These are phyloP conservation scores for Leptoxyphium fumago DNA, from an alignment of 2,329 filamentous ascomycete species.

Conservation along the genomic window DNA sequence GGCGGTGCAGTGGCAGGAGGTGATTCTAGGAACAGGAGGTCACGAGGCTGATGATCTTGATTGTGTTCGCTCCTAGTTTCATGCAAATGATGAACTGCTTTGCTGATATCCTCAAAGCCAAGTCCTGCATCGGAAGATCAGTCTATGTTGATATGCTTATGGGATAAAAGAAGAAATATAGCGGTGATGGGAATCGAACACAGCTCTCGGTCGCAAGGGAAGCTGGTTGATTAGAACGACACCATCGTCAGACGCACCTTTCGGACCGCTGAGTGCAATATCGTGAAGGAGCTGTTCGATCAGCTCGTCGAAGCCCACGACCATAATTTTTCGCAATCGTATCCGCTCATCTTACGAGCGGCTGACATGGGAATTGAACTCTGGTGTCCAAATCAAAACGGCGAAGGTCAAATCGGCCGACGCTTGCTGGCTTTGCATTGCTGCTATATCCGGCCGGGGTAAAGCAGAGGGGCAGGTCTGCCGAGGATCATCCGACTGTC, in stretches of 20 bases:
- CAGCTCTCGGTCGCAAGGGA: neutral
- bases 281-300: constrained; percentile 44
- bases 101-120: constrained; percentile 25
- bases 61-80: constrained; percentile 24
- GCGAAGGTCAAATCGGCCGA: too few relatives aligned
- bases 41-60: constrained; percentile 20
- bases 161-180: too few relatives aligned
- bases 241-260: constrained; percentile 32
- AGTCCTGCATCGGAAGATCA: constrained; percentile 19
- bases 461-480: too few relatives aligned
- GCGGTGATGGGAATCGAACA: constrained; percentile 3
- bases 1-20: constrained; percentile 7
- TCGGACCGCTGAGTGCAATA: constrained; percentile 42
- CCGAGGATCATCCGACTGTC: too few relatives aligned
- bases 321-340: constrained; percentile 24
- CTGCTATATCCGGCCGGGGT: too few relatives aligned
- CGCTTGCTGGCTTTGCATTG: too few relatives aligned
- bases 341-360: neutral
- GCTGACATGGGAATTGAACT: neutral
- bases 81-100: constrained; percentile 25
- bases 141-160: too few relatives aligned
- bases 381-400: neutral
- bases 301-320: constrained; percentile 37
- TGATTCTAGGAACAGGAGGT: constrained; percentile 13
- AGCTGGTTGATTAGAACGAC: constrained; percentile 1